Conservation (phyloP, 257 asterid genomes). For the Nicotiana attenuata region DNA sequence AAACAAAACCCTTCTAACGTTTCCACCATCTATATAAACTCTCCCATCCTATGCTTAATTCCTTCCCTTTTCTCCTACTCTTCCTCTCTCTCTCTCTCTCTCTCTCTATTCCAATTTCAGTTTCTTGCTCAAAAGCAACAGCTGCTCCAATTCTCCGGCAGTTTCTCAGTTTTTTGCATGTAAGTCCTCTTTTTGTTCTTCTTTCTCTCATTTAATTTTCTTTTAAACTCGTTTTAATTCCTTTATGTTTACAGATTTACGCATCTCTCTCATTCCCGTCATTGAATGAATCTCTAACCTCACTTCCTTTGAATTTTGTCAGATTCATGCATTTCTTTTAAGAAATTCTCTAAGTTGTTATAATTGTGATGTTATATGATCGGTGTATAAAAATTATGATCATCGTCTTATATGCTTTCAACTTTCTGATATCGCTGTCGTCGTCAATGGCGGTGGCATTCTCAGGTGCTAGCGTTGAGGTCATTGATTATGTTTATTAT, state of each 20-base stretch:
- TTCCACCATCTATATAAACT: slow-evolving; percentile 22
- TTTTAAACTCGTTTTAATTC: background rate
- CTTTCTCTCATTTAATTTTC: background rate
- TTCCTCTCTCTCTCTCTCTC: slow-evolving; percentile 7
- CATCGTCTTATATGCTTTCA: background rate
- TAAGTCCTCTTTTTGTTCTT: background rate
- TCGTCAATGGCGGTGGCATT: background rate
- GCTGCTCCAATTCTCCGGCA: background rate
- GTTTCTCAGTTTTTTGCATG: background rate
- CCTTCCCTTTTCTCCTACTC: background rate
- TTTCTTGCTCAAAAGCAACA: background rate
- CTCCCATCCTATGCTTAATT: no score
- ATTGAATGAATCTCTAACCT: background rate
- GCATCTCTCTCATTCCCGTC: background rate
- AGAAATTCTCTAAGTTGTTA: background rate
- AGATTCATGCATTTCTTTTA: background rate
- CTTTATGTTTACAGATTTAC: background rate
- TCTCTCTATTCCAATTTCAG: slow-evolving; percentile 8
- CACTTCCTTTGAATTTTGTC: background rate
- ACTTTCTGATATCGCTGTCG: background rate
- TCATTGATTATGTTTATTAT: background rate
- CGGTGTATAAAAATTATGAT: background rate
- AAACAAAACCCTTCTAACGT: background rate
- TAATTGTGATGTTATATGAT: background rate
- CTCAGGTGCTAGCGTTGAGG: background rate